Conservation (phyloP, 202 grass and related monocot species). For the Schoenoplectus triqueter region DNA sequence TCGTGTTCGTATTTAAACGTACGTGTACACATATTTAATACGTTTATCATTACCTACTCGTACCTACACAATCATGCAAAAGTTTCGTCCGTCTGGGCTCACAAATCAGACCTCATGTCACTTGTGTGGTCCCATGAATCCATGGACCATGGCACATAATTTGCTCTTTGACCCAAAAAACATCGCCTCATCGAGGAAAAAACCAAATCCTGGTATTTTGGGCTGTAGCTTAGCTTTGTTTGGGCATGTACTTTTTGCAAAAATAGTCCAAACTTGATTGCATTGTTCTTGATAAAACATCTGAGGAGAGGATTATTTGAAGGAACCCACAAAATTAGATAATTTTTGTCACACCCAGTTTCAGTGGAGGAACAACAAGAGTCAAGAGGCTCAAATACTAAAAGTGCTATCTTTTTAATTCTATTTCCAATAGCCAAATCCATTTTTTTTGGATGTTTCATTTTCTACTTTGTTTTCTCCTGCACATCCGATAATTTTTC, state of each 20-base stretch:
- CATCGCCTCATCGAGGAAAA: not conserved
- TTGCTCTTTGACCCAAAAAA: not conserved
- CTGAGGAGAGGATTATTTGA: not conserved
- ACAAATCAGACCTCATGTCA: not conserved
- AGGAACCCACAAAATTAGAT: not conserved
- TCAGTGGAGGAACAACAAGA: not conserved
- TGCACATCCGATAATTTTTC: not conserved
- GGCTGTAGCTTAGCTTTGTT: conserved; percentile 27
- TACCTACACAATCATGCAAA: not conserved
- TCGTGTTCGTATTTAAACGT: too few species aligned
- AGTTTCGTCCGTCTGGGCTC: not conserved
- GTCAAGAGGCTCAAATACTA: not conserved
- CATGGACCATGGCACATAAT: not conserved
- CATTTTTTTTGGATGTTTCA: too few species aligned
- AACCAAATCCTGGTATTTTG: conserved; percentile 34
- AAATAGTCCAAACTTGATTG: not conserved
- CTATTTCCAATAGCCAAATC: not conserved
- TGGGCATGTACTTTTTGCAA: not conserved
- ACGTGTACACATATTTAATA: too few species aligned
- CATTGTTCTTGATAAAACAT: not conserved
- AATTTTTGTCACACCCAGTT: not conserved
- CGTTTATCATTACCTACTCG: too few species aligned
- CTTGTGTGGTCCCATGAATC: not conserved
- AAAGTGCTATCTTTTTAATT: not conserved
- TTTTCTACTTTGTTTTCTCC: not conserved